Percentiles rank a stretch among this genome's conserved stretches.
Evolutionary conservation across 83 land plant species (phyloP).

Genomic region (Picea abies): DNA sequence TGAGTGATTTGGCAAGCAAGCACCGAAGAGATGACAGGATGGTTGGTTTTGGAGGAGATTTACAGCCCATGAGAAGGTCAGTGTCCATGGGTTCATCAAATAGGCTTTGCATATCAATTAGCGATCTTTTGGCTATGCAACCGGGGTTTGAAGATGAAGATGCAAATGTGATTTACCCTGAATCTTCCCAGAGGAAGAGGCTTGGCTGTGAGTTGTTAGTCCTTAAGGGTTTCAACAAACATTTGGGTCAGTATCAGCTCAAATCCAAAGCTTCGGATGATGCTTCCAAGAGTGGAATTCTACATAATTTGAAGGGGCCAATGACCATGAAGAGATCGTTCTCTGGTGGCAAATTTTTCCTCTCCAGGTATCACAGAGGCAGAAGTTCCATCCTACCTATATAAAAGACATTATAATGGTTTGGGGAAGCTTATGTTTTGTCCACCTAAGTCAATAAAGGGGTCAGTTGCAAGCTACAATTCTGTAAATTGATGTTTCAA

Average conservation of each 20-base stretch:
- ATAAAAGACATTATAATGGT: neutral
- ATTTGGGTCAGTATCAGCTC: neutral
- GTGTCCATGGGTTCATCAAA: slow-evolving; percentile 5
- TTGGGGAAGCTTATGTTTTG: neutral
- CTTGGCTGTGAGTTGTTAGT: neutral
- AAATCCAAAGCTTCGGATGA: slow-evolving; percentile 2
- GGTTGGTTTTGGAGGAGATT: neutral
- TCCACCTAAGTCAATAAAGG: neutral
- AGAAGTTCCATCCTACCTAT: slow-evolving; percentile 9
- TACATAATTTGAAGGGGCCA: slow-evolving; percentile 17
- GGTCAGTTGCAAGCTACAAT: slow-evolving; percentile 4
- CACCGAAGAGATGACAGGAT: slow-evolving; percentile 12
- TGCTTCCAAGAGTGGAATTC: slow-evolving; percentile 7
- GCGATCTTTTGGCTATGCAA: slow-evolving; percentile 11
- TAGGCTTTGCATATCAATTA: slow-evolving; percentile 13
- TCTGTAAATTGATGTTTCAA: slow-evolving; percentile 6
- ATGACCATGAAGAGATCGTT: slow-evolving; percentile 17
- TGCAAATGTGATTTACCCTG: neutral
- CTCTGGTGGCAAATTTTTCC: slow-evolving; percentile 17
- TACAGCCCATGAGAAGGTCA: slow-evolving; percentile 19
- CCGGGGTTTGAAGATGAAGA: slow-evolving; percentile 2
- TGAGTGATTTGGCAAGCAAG: slow-evolving; percentile 17
- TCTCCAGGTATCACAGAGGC: slow-evolving; percentile 11
- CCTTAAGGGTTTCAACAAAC: neutral
- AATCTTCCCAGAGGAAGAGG: neutral